Evolutionary conservation across 768 basidiomycete species (phyloP).

Genomic region (Cytidiella melzeri): DNA sequence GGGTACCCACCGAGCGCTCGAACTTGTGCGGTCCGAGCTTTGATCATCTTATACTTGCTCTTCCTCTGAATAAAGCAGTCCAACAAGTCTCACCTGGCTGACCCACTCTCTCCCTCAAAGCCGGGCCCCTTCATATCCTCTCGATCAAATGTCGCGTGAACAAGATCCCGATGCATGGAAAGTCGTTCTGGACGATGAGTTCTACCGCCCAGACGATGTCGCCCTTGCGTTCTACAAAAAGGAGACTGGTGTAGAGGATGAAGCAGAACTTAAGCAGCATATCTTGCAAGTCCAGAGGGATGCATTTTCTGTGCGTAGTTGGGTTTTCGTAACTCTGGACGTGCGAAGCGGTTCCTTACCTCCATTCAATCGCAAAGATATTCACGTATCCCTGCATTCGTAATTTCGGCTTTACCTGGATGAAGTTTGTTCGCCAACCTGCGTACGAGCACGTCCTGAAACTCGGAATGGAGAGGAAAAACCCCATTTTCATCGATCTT

Average conservation of each 20-base stretch:
- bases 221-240: slow-evolving; percentile 15
- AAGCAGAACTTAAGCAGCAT: slow-evolving; percentile 26
- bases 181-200: slow-evolving; percentile 1
- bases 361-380: slow-evolving; percentile 13
- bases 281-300: slow-evolving; percentile 23
- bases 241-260: slow-evolving; percentile 26
- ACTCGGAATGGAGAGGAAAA: slow-evolving; percentile 27
- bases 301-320: slow-evolving; percentile 22
- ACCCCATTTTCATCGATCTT: slow-evolving; percentile 33
- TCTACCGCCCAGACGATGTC: slow-evolving; percentile 9
- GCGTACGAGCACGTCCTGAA: slow-evolving; percentile 18
- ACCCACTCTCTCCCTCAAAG: no score
- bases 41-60: no score
- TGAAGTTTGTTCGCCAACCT: slow-evolving; percentile 14
- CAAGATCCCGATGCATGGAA: not conserved
- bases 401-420: slow-evolving; percentile 20
- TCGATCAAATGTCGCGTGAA: no score
- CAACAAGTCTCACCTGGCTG: no score
- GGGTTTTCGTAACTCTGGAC: no score
- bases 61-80: no score
- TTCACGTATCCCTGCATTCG: slow-evolving; percentile 28
- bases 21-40: no score
- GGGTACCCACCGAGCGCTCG: no score
- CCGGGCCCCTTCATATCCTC: no score
- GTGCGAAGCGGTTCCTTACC: no score